Conservation (phyloP, 345 rosid species). For the Pistacia atlantica region DNA sequence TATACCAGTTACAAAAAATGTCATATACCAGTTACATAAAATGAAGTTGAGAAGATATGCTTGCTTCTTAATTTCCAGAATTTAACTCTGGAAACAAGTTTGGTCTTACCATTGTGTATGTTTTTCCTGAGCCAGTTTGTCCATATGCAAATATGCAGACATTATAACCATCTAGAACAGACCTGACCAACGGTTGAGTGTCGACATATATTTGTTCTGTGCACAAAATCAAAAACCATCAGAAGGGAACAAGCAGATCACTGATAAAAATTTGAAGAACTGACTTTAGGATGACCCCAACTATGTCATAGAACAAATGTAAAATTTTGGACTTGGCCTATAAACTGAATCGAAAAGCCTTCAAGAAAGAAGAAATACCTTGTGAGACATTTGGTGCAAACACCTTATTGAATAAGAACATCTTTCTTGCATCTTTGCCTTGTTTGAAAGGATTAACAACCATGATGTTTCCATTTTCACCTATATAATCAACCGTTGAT, state of each 20-base stretch:
- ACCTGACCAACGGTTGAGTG: constrained; percentile 80
- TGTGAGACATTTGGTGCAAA: constrained; percentile 74
- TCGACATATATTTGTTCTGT: constrained; percentile 85
- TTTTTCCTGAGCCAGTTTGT: constrained; percentile 99
- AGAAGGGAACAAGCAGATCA: neutral
- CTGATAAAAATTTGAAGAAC: neutral
- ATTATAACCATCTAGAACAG: constrained; percentile 91
- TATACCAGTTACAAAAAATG: neutral
- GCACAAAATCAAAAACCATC: constrained; percentile 5
- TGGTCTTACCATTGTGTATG: constrained; percentile 84
- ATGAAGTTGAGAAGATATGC: neutral
- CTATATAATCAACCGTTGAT: constrained; percentile 85
- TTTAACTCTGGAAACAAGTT: neutral
- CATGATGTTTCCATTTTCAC: constrained; percentile 95
- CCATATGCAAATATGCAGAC: constrained; percentile 98
- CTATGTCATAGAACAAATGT: neutral
- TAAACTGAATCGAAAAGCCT: neutral
- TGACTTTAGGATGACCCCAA: neutral
- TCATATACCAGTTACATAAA: neutral
- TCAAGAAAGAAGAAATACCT: constrained; percentile 44
- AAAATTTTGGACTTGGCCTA: neutral
- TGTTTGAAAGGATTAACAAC: constrained; percentile 84
- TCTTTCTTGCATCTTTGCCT: constrained; percentile 86
- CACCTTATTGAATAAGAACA: constrained; percentile 86
- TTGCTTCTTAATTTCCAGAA: no score